Percentiles rank a stretch among this genome's conserved stretches.
Conservation (phyloP, 1,284 basidiomycete species). For the Cerrena zonata region DNA sequence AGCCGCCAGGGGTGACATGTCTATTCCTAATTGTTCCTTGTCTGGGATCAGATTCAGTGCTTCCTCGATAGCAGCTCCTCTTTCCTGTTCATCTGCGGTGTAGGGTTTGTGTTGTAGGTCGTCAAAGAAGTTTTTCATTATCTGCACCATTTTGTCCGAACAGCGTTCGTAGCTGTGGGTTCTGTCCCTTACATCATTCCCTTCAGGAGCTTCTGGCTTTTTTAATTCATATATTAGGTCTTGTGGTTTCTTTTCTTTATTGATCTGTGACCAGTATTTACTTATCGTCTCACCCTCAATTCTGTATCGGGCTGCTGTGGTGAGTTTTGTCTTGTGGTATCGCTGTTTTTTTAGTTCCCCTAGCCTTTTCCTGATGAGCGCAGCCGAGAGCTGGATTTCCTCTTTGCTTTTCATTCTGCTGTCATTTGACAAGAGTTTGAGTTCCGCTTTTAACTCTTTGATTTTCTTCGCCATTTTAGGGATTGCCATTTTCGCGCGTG, state of each 20-base stretch:
- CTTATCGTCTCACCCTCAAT: conserved; percentile 4
- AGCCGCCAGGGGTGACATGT: neutral
- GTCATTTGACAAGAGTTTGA: neutral
- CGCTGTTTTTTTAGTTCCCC: neutral
- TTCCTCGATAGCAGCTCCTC: neutral
- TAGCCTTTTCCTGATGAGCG: neutral
- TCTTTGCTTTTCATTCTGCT: neutral
- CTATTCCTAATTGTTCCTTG: too few species aligned
- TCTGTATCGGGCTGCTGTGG: neutral
- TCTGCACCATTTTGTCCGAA: conserved; percentile 4
- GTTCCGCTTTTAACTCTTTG: conserved; percentile 5
- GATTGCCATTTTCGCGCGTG: conserved; percentile 4
- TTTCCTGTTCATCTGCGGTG: neutral
- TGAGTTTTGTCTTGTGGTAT: neutral
- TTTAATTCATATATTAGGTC: conserved; percentile 5
- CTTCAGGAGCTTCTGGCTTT: neutral
- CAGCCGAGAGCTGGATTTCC: neutral
- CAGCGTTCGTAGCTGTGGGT: neutral
- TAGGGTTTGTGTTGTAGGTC: conserved; percentile 1
- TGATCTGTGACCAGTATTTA: conserved; percentile 10
- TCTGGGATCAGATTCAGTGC: neutral
- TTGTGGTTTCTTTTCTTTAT: too few species aligned
- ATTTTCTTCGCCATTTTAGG: neutral
- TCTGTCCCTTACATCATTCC: too few species aligned
- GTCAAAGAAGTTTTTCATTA: conserved; percentile 1